Evolutionary conservation across 2,329 filamentous ascomycete genomes (phyloP).

Genomic region (Gremmenia infestans): DNA sequence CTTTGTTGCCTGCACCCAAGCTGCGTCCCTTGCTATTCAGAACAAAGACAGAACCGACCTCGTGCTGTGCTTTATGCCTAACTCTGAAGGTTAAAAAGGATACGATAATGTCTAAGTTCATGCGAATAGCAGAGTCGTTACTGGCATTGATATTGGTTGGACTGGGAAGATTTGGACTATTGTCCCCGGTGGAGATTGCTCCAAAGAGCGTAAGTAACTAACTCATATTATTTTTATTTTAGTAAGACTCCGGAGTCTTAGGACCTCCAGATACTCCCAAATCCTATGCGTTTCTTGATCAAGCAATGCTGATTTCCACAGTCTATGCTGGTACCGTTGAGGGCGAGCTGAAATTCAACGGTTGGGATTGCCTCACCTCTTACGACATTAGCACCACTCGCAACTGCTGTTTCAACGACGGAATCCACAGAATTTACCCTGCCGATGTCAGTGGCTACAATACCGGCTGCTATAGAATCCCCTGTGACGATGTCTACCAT

Average conservation of each 20-base stretch:
- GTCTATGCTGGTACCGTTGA: neutral
- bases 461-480: neutral
- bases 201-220: too few relatives aligned
- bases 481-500: neutral
- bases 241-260: too few relatives aligned
- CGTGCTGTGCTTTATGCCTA: neutral
- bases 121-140: too few relatives aligned
- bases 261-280: too few relatives aligned
- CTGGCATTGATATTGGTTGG: too few relatives aligned
- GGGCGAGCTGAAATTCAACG: neutral
- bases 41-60: neutral
- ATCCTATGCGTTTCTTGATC: too few relatives aligned
- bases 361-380: neutral
- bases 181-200: too few relatives aligned
- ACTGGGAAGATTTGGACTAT: too few relatives aligned
- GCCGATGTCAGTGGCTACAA: neutral
- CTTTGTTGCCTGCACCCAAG: neutral
- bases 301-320: too few relatives aligned
- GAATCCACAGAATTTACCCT: neutral
- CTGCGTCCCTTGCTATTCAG: neutral
- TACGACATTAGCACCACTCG: neutral
- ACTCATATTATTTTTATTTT: too few relatives aligned
- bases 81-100: neutral
- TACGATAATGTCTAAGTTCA: neutral
- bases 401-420: neutral